Evolutionary conservation across 164 flowering plant genomes (phyloP).

Genomic region (Macadamia tetraphylla): DNA sequence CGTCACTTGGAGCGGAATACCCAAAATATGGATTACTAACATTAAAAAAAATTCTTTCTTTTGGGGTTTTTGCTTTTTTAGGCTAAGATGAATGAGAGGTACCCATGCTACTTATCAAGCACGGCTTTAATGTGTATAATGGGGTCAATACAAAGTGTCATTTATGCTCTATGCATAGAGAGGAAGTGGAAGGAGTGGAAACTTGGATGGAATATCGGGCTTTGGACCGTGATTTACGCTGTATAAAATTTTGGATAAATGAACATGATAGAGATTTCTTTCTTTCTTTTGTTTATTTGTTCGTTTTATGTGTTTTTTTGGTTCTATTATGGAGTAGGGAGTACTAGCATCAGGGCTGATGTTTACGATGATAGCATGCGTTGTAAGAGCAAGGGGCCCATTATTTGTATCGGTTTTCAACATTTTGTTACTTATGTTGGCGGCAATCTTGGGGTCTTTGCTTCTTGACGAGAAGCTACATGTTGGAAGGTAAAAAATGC

Average conservation of each 20-base stretch:
- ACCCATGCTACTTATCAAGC: conserved; percentile 40
- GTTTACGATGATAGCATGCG: conserved; percentile 37
- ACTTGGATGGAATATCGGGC: conserved; percentile 46
- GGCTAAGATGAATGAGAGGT: conserved; percentile 33
- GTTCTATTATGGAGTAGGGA: conserved; percentile 31
- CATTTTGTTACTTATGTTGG: conserved; percentile 50
- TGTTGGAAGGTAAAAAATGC: conserved; percentile 35
- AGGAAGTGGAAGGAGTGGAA: conserved; percentile 44
- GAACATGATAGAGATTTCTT: no score
- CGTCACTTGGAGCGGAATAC: no score
- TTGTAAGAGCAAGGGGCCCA: conserved; percentile 46
- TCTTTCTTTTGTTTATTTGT: neutral
- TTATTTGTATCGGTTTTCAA: conserved; percentile 48
- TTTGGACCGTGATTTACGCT: conserved; percentile 32
- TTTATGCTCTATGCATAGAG: conserved; percentile 5
- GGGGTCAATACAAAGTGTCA: conserved; percentile 28
- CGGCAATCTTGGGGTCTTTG: conserved; percentile 37
- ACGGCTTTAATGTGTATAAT: conserved; percentile 38
- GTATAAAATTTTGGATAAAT: conserved; percentile 18
- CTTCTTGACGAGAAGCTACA: conserved; percentile 38
- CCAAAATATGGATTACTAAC: neutral
- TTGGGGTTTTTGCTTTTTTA: conserved; percentile 9
- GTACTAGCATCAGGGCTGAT: conserved; percentile 36
- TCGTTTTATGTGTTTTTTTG: neutral
- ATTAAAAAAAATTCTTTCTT: neutral